Evolutionary conservation across 2,329 filamentous ascomycete genomes (phyloP).

Genomic region (Pseudonectria buxi): DNA sequence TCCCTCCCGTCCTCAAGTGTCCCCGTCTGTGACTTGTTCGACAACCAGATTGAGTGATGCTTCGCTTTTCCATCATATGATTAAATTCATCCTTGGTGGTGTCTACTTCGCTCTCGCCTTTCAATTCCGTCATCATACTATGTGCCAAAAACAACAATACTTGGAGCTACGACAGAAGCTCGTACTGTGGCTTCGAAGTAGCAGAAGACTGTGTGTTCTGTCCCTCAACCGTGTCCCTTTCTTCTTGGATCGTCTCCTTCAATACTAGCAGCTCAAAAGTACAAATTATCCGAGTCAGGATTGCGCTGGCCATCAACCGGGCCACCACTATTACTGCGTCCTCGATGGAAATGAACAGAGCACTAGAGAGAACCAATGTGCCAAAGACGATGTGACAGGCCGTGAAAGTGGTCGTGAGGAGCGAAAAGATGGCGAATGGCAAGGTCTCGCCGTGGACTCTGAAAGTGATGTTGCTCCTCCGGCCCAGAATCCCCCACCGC

Average conservation of each 20-base stretch:
- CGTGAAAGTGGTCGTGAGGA: slow-evolving; percentile 5
- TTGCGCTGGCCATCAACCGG: slow-evolving; percentile 5
- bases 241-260: slow-evolving; percentile 6
- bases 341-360: slow-evolving; percentile 7
- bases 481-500: slow-evolving; percentile 4
- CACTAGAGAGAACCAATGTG: slow-evolving; percentile 6
- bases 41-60: too few relatives aligned
- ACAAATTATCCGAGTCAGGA: slow-evolving; percentile 4
- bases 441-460: slow-evolving; percentile 5
- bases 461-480: slow-evolving; percentile 5
- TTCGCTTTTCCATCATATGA: too few relatives aligned
- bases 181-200: too few relatives aligned
- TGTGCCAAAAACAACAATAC: too few relatives aligned
- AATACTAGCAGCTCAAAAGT: slow-evolving; percentile 6
- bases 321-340: slow-evolving; percentile 4
- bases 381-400: slow-evolving; percentile 8
- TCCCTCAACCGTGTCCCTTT: neutral
- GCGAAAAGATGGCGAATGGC: slow-evolving; percentile 2
- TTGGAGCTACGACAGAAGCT: too few relatives aligned
- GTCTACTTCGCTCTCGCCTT: too few relatives aligned
- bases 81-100: too few relatives aligned
- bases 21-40: too few relatives aligned
- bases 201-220: too few relatives aligned
- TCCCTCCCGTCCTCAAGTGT: too few relatives aligned
- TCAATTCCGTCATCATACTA: too few relatives aligned